A percentile compares a stretch with the other conserved stretches of the same genome.
phyloP scores from a whole-genome alignment of 1,139 yeast species.

The Petasospora fabianii region DNA sequence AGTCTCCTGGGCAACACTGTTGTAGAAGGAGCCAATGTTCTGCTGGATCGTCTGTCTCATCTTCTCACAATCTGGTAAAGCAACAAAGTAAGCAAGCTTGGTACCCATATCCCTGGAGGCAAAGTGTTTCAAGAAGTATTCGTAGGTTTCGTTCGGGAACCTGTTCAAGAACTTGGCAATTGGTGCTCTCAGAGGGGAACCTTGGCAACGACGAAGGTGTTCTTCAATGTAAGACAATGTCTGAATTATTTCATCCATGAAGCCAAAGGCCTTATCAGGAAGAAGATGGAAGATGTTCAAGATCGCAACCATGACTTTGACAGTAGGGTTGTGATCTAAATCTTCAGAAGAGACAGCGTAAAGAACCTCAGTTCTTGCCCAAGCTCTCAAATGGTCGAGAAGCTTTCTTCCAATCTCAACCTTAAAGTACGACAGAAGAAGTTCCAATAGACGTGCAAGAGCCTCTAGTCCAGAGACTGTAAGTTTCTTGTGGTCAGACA shows the following conservation, averaged over 20 bases:
- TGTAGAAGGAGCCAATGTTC: slow-evolving; percentile 41
- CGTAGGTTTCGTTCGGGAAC: slow-evolving; percentile 72
- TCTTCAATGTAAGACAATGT: slow-evolving; percentile 78
- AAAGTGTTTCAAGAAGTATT: slow-evolving; percentile 65
- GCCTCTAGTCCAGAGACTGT: slow-evolving; percentile 92
- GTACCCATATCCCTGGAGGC: slow-evolving; percentile 66
- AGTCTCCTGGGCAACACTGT: slow-evolving; percentile 42
- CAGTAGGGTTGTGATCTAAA: slow-evolving; percentile 73
- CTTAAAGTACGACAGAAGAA: slow-evolving; percentile 87
- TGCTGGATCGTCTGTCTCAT: slow-evolving; percentile 53
- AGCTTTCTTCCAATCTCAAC: slow-evolving; percentile 95
- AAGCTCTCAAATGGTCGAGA: slow-evolving; percentile 89
- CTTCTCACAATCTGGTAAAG: slow-evolving; percentile 53
- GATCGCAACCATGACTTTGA: slow-evolving; percentile 85
- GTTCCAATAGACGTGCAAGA: slow-evolving; percentile 77
- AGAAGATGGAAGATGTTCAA: slow-evolving; percentile 86
- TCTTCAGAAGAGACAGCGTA: slow-evolving; percentile 70
- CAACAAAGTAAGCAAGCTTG: slow-evolving; percentile 59
- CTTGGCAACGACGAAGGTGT: slow-evolving; percentile 77
- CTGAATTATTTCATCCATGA: slow-evolving; percentile 80
- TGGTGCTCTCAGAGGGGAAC: slow-evolving; percentile 90
- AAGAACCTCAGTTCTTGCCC: slow-evolving; percentile 86
- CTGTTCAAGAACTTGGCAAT: slow-evolving; percentile 83
- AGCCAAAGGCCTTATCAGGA: slow-evolving; percentile 90
- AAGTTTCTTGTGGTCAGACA: slow-evolving; percentile 87